These are phyloP conservation scores for Lasiodiplodia sp. DNA, from an alignment of 2,329 filamentous ascomycete genomes.

Conservation along the genomic window DNA sequence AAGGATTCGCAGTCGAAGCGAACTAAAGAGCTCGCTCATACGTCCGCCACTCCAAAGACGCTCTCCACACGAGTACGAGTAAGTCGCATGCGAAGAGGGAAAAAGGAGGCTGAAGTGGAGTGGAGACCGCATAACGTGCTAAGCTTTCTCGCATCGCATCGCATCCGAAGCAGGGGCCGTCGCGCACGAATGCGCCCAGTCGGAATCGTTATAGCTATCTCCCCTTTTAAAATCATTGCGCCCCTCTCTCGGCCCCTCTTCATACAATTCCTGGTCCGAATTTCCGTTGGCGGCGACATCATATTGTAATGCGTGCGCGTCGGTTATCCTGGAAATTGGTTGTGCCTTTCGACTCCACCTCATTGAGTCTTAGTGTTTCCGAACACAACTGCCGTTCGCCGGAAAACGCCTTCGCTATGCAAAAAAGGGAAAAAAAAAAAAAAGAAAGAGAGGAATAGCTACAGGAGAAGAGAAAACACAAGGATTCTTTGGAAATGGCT, in stretches of 20 bases:
- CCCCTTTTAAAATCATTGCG: not conserved
- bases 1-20: conserved; percentile 4
- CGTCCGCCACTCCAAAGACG: not conserved
- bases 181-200: not conserved
- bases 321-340: not conserved
- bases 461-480: not conserved
- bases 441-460: not conserved
- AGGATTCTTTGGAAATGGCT: not conserved
- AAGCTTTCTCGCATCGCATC: conserved; percentile 3
- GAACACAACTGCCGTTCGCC: not conserved
- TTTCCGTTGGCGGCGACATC: not conserved
- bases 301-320: not conserved
- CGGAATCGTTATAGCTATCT: not conserved
- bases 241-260: conserved; percentile 7
- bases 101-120: not conserved
- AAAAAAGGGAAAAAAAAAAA: not conserved
- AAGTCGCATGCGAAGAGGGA: not conserved
- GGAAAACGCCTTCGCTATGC: conserved; percentile 27
- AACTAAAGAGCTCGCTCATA: not conserved
- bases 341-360: not conserved
- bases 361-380: not conserved
- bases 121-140: conserved; percentile 4
- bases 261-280: not conserved
- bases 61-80: not conserved
- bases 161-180: not conserved